A percentile compares a stretch with the other conserved stretches of the same genome.
Evolutionary conservation across 768 basidiomycete genomes (phyloP).

Genomic region (Agaricus subrufescens): DNA sequence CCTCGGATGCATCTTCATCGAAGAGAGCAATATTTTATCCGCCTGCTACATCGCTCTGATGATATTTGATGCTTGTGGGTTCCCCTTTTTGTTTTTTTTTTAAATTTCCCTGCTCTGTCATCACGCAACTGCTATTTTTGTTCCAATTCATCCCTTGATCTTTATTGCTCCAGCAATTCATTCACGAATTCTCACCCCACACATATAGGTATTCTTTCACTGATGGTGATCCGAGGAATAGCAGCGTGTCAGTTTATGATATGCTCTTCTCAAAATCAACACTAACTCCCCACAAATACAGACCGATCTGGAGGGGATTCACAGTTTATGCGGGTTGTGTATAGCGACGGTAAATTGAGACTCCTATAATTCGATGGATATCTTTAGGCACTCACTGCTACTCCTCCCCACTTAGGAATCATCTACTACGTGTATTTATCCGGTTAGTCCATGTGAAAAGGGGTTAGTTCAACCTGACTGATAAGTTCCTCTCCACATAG

Average conservation of each 20-base stretch:
- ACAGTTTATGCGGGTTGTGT: conserved; percentile 8
- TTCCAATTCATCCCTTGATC: neutral
- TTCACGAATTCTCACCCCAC: neutral
- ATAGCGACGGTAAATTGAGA: conserved; percentile 3
- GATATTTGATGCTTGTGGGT: conserved; percentile 9
- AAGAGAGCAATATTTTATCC: neutral
- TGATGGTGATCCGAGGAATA: conserved; percentile 9
- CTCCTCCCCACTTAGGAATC: conserved; percentile 1
- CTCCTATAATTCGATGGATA: too few relatives aligned
- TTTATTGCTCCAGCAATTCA: too few relatives aligned
- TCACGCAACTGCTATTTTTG: neutral
- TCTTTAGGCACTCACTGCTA: neutral
- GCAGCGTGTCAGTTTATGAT: conserved; percentile 1
- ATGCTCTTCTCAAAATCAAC: too few relatives aligned
- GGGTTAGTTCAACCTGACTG: neutral
- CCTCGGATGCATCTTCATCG: conserved; percentile 5
- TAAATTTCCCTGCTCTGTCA: neutral
- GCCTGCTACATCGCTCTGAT: conserved; percentile 5
- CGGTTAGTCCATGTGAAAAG: neutral
- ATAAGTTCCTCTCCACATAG: neutral
- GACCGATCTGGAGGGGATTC: conserved; percentile 10
- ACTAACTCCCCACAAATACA: neutral
- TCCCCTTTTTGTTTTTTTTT: neutral
- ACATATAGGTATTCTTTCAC: conserved; percentile 1
- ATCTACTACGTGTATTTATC: conserved; percentile 11